Conservation (phyloP, 495 filamentous ascomycete species). For the Apiosordaria backusii region DNA sequence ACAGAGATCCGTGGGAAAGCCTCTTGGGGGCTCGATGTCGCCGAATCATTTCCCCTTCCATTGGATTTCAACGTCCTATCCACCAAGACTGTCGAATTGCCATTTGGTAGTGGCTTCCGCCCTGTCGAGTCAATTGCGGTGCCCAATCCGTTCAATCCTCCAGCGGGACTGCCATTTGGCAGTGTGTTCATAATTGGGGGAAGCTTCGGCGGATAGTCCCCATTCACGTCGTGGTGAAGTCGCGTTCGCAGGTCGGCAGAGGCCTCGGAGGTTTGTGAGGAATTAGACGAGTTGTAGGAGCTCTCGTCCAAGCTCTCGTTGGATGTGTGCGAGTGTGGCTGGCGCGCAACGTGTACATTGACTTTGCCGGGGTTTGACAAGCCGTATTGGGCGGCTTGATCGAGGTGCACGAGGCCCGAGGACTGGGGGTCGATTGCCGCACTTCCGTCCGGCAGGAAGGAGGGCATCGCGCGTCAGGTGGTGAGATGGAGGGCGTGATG, state of each 20-base stretch:
- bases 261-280: conserved; percentile 30
- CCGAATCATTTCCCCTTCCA: conserved; percentile 9
- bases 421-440: conserved; percentile 44
- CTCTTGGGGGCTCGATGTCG: conserved; percentile 14
- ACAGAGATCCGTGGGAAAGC: conserved; percentile 24
- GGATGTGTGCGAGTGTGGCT: conserved; percentile 32
- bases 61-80: conserved; percentile 23
- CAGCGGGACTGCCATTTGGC: conserved; percentile 22
- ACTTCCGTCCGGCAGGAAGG: conserved; percentile 52
- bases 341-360: conserved; percentile 30
- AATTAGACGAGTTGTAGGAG: conserved; percentile 30
- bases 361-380: conserved; percentile 26
- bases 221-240: conserved; percentile 17
- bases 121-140: conserved; percentile 7
- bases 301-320: conserved; percentile 38
- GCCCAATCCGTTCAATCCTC: conserved; percentile 14
- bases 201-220: conserved; percentile 7
- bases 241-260: conserved; percentile 23
- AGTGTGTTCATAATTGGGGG: conserved; percentile 30
- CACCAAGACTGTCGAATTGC: conserved; percentile 19
- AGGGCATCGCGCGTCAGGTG: conserved; percentile 50
- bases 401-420: conserved; percentile 34
- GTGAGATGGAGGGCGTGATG: conserved; percentile 12
- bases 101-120: conserved; percentile 25
- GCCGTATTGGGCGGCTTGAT: conserved; percentile 31